Evolutionary conservation across 2,329 filamentous ascomycete genomes (phyloP), one percentile per base, ranked within the genome.

Genomic region (Hypoxylon sp.): DNA sequence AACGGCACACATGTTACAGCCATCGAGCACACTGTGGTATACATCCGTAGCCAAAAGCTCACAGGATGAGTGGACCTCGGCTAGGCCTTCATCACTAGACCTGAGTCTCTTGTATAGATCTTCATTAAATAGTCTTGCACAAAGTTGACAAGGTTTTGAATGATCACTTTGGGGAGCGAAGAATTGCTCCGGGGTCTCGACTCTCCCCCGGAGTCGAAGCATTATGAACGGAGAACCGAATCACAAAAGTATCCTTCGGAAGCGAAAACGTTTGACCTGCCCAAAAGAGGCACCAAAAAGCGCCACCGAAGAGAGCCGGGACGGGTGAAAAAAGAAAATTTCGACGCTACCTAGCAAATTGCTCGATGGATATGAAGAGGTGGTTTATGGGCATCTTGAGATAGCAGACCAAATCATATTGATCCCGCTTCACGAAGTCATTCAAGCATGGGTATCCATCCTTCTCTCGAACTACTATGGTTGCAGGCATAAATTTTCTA

Each of bases 1-100:
- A 50, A 60, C 1, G 13, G 57, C 32, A 34, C 57, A 60, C 28
- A 60, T 17, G 41, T 50, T 51, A 46, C 57, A 60, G 6, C 57
- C 48, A 34, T 28, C 34, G 5, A 60, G 57, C 5, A 52, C 43
- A 6, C 36, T 52, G 13, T 60, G 25, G 28, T 52, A 52, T 23
- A 60, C 7, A 32, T 52, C 57, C 17, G 23, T 52, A 36, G 57
- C 48, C 30, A 60, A n/a, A 23, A 60, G 9, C 48, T 52, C 57
- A 43, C 36, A 46, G 19, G 57, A 60, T 5, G 57, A 60, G 23
- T 52, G 21, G 14, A 46, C 43, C 36, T 60, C 57, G 17, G 48
- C n/a, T 10, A 52, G 36, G 38, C 25, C 25, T 19, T 60, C 17
- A 14, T 38, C 19, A 38, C 28, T 45, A 7, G 57, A 51, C 19